Percentiles rank a stretch among this genome's conserved stretches.
phyloP scores from a whole-genome alignment of 305 asterid species.

The Fraxinus paxiana region DNA sequence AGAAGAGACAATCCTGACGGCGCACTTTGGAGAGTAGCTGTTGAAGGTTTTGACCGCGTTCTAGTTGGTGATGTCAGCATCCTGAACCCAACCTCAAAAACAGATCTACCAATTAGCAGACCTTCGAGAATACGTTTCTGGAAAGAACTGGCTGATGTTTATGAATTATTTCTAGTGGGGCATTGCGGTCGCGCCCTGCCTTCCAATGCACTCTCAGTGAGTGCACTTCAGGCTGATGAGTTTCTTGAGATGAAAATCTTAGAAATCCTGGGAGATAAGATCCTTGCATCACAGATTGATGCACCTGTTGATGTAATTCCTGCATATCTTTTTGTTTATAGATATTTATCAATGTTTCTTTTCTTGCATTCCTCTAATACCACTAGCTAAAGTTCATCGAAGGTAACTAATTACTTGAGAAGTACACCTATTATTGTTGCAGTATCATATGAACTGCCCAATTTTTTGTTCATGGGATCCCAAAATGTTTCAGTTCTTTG shows the following conservation, averaged over 20 bases:
- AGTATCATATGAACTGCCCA: background rate
- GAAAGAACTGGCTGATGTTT: constrained; percentile 94
- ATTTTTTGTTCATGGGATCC: background rate
- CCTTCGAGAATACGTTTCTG: constrained; percentile 71
- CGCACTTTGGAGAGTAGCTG: constrained; percentile 87
- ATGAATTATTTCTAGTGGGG: constrained; percentile 83
- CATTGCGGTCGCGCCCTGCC: constrained; percentile 94
- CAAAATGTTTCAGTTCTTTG: constrained; percentile 8
- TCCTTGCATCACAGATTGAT: constrained; percentile 63
- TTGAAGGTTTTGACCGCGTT: constrained; percentile 70
- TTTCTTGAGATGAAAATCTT: constrained; percentile 79
- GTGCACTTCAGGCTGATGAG: constrained; percentile 62
- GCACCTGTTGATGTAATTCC: constrained; percentile 74
- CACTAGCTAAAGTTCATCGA: constrained; percentile 6
- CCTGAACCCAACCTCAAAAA: constrained; percentile 30
- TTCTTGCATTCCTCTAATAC: constrained; percentile 7
- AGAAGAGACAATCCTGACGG: constrained; percentile 96
- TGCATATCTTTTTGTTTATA: constrained; percentile 17
- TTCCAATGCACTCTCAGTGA: constrained; percentile 55
- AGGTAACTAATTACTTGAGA: background rate
- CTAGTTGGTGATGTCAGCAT: constrained; percentile 60
- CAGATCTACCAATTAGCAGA: constrained; percentile 38
- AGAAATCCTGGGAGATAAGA: constrained; percentile 73
- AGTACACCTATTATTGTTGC: constrained; percentile 1
- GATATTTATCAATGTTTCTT: constrained; percentile 18